A percentile compares a stretch with the other conserved stretches of the same genome.
phyloP scores from a whole-genome alignment of 1,284 basidiomycete genomes.

The Pseudozyma pruni region DNA sequence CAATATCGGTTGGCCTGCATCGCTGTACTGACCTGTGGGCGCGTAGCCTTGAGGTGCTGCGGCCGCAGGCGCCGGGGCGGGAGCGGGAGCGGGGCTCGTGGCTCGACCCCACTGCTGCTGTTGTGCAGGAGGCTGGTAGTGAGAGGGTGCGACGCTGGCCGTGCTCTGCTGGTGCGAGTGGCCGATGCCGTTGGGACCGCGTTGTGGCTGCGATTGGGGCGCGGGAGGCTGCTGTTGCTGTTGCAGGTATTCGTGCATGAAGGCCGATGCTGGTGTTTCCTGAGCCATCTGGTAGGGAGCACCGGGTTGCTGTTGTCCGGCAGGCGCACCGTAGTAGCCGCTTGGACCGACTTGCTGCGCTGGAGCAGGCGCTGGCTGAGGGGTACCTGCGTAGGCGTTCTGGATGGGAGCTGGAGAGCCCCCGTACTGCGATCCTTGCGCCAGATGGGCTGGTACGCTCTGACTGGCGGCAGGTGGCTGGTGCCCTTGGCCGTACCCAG shows the following conservation, averaged over 20 bases:
- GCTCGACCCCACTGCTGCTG: conserved; percentile 38
- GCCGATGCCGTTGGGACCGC: conserved; percentile 39
- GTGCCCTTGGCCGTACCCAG: conserved; percentile 22
- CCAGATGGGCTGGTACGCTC: conserved; percentile 39
- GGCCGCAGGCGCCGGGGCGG: conserved; percentile 1
- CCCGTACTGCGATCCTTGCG: conserved; percentile 31
- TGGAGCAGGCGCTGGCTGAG: conserved; percentile 43
- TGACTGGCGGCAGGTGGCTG: conserved; percentile 36
- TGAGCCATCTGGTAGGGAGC: conserved; percentile 36
- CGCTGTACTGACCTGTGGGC: conserved; percentile 78
- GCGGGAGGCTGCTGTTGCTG: conserved; percentile 30
- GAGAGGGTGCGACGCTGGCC: conserved; percentile 24
- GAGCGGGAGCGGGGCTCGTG: conserved; percentile 34
- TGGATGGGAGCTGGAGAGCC: conserved; percentile 26
- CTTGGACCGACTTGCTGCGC: conserved; percentile 54
- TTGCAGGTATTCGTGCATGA: conserved; percentile 67
- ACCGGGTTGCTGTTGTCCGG: conserved; percentile 55
- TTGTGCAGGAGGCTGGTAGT: conserved; percentile 21
- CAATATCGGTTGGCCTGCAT: conserved; percentile 79
- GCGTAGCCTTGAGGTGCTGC: conserved; percentile 58
- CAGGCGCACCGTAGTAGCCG: conserved; percentile 51
- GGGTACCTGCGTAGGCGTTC: conserved; percentile 8
- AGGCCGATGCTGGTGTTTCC: conserved; percentile 56
- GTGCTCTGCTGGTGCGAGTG: conserved; percentile 33
- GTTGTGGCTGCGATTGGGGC: conserved; percentile 6